Evolutionary conservation across 805 yeast genomes (phyloP), one percentile per base, ranked within the genome.

Genomic region (Lipomyces kockii): DNA sequence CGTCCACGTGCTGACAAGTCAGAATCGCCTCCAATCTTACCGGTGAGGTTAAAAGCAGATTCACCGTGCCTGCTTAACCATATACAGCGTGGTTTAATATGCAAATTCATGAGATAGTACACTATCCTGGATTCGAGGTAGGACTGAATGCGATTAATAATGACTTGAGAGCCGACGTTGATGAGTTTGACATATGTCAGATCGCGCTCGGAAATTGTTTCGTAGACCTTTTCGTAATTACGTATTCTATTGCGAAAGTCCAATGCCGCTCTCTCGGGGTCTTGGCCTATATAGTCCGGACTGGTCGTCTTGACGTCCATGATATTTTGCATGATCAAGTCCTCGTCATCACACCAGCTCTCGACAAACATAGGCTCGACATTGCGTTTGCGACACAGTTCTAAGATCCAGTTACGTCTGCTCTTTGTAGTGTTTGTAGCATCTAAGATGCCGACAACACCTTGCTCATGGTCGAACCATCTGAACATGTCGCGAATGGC

Each of bases 41-140:
- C 98, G 60, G 92, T 92, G 66, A 95, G 83, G 78, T 95, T 95
- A 80, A 89, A 95, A 76, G 87, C 88, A 2, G 97, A 89, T 80
- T 95, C 99, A 34, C 99, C 99, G 76, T 95, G 99, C 74, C 99
- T 86, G 60, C 97, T 91, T 60, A 95, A 83, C 94, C 97, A 95
- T 69, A 95, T 92, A 71, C 89, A 85, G 70, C 98, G 85, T 34
- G 97, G 97, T 77, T 91, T 91, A 73, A 92, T 90, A 78, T 93
- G 98, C 73, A 95, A 81, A 76, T 95, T 95, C 97, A 95, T 93
- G 54, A 95, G 91, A 77, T 92, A 95, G 79, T 92, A 95, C 22
- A 93, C 98, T 70, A 95, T 92, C 74, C 98, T 86, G 70, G 95
- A 88, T 78, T 95, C 97, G 74, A 94, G 81, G 77, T 95, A 95